Percentiles rank a stretch among this genome's conserved stretches.
These are phyloP conservation scores for Backusella morwellensis DNA, from an alignment of 192 early-diverging fungal genomes.

Conservation along the genomic window DNA sequence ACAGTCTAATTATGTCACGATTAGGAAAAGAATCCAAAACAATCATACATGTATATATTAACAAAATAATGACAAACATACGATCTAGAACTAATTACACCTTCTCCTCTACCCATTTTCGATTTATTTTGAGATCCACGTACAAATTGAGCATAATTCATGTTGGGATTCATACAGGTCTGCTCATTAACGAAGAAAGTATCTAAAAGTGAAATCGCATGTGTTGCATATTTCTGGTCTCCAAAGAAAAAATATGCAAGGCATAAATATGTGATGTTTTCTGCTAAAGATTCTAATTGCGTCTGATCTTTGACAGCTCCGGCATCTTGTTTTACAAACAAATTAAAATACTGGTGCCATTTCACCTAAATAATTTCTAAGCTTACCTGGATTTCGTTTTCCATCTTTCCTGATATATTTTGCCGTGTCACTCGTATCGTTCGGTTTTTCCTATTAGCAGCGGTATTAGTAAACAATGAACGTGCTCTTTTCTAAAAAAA, in stretches of 20 bases:
- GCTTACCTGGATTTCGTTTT: conserved; percentile 33
- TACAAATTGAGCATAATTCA: conserved; percentile 35
- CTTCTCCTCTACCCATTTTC: conserved; percentile 26
- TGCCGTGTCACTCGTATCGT: neutral
- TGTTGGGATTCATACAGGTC: conserved; percentile 36
- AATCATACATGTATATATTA: neutral
- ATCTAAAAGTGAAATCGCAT: conserved; percentile 13
- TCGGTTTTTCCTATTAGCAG: neutral
- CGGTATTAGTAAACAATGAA: neutral
- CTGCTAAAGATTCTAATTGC: conserved; percentile 30
- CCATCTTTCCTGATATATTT: conserved; percentile 33
- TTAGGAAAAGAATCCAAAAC: neutral
- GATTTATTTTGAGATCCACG: conserved; percentile 22
- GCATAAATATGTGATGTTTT: conserved; percentile 25
- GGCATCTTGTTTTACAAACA: conserved; percentile 13
- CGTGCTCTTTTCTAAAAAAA: neutral
- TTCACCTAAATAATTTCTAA: neutral
- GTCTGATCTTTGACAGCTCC: conserved; percentile 21
- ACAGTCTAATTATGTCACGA: neutral
- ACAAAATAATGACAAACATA: conserved; percentile 1
- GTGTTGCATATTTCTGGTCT: conserved; percentile 23
- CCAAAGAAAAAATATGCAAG: conserved; percentile 27
- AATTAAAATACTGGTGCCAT: neutral
- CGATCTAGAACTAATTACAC: conserved; percentile 33
- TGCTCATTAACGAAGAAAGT: conserved; percentile 27